phyloP scores from a whole-genome alignment of 495 filamentous ascomycete genomes.

The Penicillium silybi region DNA sequence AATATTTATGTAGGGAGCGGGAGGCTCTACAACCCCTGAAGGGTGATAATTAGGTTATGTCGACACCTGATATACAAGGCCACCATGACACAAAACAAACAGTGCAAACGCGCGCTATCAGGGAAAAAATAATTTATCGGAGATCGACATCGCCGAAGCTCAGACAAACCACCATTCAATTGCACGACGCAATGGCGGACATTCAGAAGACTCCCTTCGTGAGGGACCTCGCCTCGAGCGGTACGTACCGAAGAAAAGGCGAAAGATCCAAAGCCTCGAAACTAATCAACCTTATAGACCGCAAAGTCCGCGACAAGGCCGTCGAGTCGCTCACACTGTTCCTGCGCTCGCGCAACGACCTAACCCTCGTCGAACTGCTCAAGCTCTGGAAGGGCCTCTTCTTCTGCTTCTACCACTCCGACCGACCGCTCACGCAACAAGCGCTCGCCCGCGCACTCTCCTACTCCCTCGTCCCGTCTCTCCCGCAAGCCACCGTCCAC shows the following conservation, averaged over 20 bases:
- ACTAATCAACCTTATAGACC: slow-evolving; percentile 51
- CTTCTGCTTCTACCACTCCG: slow-evolving; percentile 95
- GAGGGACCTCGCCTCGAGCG: slow-evolving; percentile 72
- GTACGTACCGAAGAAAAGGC: slow-evolving; percentile 40
- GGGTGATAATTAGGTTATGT: neutral
- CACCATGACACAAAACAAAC: slow-evolving; percentile 31
- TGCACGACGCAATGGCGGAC: slow-evolving; percentile 38
- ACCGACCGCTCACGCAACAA: slow-evolving; percentile 84
- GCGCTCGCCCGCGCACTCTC: slow-evolving; percentile 75
- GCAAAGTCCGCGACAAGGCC: slow-evolving; percentile 74
- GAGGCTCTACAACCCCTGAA: neutral
- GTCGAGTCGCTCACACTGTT: slow-evolving; percentile 75
- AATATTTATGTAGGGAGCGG: neutral
- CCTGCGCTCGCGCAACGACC: slow-evolving; percentile 61
- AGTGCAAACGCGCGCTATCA: slow-evolving; percentile 32
- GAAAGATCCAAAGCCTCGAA: neutral
- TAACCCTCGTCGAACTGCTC: slow-evolving; percentile 71
- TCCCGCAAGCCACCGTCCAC: slow-evolving; percentile 52
- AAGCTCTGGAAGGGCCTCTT: slow-evolving; percentile 98
- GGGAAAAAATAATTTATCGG: slow-evolving; percentile 36
- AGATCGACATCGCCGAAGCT: slow-evolving; percentile 13
- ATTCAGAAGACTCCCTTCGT: slow-evolving; percentile 64
- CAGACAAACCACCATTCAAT: slow-evolving; percentile 7
- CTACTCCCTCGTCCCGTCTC: slow-evolving; percentile 63
- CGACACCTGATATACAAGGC: slow-evolving; percentile 16